Conservation (phyloP, 257 asterid genomes). For the Phtheirospermum japonicum region DNA sequence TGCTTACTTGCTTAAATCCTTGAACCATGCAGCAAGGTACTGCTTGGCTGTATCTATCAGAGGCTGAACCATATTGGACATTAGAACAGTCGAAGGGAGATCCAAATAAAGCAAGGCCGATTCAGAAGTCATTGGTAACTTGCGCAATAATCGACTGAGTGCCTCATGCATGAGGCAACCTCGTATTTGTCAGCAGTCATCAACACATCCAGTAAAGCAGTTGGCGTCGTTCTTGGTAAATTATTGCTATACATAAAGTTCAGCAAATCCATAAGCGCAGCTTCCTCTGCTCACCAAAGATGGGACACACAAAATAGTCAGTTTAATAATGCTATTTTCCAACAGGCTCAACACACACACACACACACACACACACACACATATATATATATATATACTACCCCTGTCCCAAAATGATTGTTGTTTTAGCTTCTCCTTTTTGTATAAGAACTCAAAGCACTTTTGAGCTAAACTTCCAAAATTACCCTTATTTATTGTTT, state of each 20-base stretch:
- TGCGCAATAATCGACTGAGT: conserved; percentile 57
- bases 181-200: conserved; percentile 90
- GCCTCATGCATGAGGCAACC: conserved; percentile 89
- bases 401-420: too few relatives aligned
- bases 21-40: conserved; percentile 67
- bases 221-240: conserved; percentile 49
- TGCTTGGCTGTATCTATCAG: conserved; percentile 69
- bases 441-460: too few relatives aligned
- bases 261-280: conserved; percentile 80
- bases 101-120: conserved; percentile 87
- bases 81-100: conserved; percentile 71
- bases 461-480: too few relatives aligned
- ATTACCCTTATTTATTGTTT: too few relatives aligned
- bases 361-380: too few relatives aligned
- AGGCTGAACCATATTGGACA: conserved; percentile 75
- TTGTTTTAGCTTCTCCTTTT: too few relatives aligned
- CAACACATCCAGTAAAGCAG: conserved; percentile 72
- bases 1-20: conserved; percentile 75
- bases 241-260: conserved; percentile 76
- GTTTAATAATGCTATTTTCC: conserved; percentile 12
- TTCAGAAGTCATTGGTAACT: conserved; percentile 76
- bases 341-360: conserved; percentile 1
- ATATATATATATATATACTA: neutral
- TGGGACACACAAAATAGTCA: conserved; percentile 18
- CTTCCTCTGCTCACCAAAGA: conserved; percentile 69